phyloP scores from a whole-genome alignment of 176 grass and related monocot species.

The Poa pratensis region DNA sequence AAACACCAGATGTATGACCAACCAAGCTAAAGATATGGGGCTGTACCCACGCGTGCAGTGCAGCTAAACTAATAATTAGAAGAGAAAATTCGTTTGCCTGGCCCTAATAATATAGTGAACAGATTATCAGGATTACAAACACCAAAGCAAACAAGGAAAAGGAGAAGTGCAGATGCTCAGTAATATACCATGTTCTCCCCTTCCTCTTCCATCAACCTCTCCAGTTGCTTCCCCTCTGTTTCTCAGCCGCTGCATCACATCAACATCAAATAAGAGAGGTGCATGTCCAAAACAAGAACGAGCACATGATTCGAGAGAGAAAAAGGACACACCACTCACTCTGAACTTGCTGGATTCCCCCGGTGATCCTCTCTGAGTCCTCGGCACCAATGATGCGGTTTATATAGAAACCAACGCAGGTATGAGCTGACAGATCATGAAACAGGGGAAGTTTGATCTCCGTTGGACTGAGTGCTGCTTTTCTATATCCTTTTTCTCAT shows the following conservation, averaged over 20 bases:
- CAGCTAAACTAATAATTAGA: background rate
- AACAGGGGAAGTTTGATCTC: background rate
- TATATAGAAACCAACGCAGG: constrained; percentile 8
- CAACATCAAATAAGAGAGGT: background rate
- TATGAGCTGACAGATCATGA: background rate
- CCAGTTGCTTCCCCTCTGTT: background rate
- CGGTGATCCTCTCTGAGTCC: background rate
- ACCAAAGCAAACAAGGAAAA: background rate
- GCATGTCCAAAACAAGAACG: background rate
- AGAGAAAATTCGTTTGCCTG: background rate
- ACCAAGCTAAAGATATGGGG: background rate
- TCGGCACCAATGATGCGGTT: background rate
- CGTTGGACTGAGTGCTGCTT: background rate
- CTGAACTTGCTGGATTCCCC: background rate
- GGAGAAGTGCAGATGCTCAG: background rate
- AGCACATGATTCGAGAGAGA: background rate
- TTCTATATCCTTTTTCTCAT: constrained; percentile 2
- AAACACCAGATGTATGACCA: background rate
- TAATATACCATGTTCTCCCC: background rate
- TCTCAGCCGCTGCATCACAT: background rate
- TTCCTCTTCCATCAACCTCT: background rate
- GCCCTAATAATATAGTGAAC: background rate
- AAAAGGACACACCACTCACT: background rate
- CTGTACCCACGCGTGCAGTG: background rate
- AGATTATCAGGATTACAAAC: background rate